A percentile compares a stretch with the other conserved stretches of the same genome.
Evolutionary conservation across 2,329 filamentous ascomycete species (phyloP).

Genomic region (Paecilomyces dactylethromorphus): DNA sequence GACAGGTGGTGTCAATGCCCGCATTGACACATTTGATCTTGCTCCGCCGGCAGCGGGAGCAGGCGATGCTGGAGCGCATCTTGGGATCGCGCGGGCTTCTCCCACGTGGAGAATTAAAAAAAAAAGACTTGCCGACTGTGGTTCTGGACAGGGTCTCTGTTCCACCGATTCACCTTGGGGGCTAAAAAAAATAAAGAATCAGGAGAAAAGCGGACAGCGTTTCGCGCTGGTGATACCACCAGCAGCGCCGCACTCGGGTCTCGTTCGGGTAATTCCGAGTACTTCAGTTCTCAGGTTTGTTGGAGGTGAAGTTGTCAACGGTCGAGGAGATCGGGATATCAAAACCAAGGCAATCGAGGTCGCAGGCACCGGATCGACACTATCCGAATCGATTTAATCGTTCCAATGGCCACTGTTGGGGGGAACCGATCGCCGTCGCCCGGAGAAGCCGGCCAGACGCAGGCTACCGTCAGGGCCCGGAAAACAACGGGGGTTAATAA

Average conservation of each 20-base stretch:
- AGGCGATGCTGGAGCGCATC: constrained; percentile 76
- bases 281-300: no score
- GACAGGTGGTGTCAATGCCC: constrained; percentile 64
- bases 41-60: constrained; percentile 66
- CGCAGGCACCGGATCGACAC: no score
- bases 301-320: no score
- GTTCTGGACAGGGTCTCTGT: constrained; percentile 3
- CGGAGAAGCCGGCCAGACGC: not conserved
- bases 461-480: not conserved
- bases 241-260: no score
- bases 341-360: no score
- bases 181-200: no score
- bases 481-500: not conserved
- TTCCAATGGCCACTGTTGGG: no score
- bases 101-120: constrained; percentile 7
- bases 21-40: constrained; percentile 85
- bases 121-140: constrained; percentile 2
- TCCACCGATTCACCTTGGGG: not conserved
- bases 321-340: no score
- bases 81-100: constrained; percentile 28
- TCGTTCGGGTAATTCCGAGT: no score
- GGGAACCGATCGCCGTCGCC: not conserved
- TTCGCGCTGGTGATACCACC: no score
- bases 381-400: no score
- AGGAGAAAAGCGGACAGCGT: no score